Conservation (phyloP, 1,139 yeast species). For the Saccharomyces hybrid region DNA sequence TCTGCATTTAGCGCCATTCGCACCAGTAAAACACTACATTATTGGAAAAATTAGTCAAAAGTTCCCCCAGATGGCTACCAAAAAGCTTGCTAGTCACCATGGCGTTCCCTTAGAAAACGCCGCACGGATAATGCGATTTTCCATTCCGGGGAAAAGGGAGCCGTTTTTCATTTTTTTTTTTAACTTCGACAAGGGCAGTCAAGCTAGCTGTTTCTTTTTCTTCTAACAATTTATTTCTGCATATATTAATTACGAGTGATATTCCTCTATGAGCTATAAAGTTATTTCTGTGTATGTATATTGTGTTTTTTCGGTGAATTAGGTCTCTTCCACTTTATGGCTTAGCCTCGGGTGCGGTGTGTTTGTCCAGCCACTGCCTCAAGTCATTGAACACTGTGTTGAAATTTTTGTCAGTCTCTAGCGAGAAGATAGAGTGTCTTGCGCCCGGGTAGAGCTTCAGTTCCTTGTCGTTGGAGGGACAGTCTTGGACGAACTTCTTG, state of each 20-base stretch:
- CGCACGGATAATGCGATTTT: not conserved
- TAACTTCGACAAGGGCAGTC: not conserved
- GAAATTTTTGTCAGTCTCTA: slow-evolving; percentile 25
- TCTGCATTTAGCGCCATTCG: not conserved
- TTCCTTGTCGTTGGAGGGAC: slow-evolving; percentile 31
- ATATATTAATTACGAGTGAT: not conserved
- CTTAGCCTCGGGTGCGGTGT: not conserved
- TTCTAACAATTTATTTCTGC: not conserved
- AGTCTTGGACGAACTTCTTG: slow-evolving; percentile 37
- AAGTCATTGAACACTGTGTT: slow-evolving; percentile 18
- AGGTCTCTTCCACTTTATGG: not conserved
- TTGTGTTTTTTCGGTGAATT: not conserved
- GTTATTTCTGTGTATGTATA: not conserved
- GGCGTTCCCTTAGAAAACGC: not conserved
- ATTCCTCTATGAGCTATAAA: not conserved
- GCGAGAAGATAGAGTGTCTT: slow-evolving; percentile 33
- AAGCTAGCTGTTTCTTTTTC: not conserved
- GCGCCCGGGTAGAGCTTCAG: slow-evolving; percentile 32
- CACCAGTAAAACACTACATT: not conserved
- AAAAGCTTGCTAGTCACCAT: not conserved
- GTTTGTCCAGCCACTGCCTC: slow-evolving; percentile 19
- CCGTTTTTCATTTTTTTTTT: not conserved
- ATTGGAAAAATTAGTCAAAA: not conserved
- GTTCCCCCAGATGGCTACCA: not conserved
- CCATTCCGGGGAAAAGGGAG: not conserved